A percentile compares a stretch with the other conserved stretches of the same genome.
These are phyloP conservation scores for Microsporum canis DNA, from an alignment of 2,329 filamentous ascomycete species.

Conservation along the genomic window DNA sequence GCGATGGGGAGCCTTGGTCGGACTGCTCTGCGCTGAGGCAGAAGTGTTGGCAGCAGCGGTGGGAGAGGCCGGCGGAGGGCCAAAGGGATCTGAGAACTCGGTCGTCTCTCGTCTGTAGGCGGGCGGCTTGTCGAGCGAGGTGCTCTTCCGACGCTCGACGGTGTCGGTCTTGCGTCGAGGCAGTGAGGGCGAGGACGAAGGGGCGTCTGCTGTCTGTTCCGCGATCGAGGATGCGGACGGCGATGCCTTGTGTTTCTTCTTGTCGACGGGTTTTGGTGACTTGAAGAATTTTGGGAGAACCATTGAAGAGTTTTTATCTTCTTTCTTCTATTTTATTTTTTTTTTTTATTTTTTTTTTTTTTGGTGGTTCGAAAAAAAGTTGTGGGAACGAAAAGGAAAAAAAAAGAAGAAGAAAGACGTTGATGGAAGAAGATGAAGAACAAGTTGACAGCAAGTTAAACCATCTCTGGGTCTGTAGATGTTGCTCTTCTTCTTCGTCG, in stretches of 20 bases:
- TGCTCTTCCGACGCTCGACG: neutral
- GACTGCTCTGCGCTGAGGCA: neutral
- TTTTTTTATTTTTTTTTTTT: neutral
- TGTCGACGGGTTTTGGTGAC: conserved; percentile 17
- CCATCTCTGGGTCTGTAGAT: too few species aligned
- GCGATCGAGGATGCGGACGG: conserved; percentile 1
- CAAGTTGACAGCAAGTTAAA: neutral
- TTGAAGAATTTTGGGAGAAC: conserved; percentile 29
- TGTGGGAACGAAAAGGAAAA: neutral
- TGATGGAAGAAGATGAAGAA: neutral
- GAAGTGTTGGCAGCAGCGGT: neutral
- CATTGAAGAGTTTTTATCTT: conserved; percentile 15
- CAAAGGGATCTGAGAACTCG: neutral
- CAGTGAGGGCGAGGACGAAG: neutral
- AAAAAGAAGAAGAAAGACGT: neutral
- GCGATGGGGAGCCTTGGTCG: conserved; percentile 5
- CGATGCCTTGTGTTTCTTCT: conserved; percentile 18
- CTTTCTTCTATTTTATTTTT: neutral
- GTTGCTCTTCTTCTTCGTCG: too few species aligned
- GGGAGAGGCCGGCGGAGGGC: neutral
- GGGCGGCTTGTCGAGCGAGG: neutral
- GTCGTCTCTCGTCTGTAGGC: neutral
- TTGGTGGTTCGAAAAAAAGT: neutral
- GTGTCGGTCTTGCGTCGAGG: neutral
- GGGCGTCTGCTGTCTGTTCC: neutral